Evolutionary conservation across 139 green algal genomes (phyloP), one percentile per base, ranked within the genome.

Genomic region (Desmodesmus armatus): DNA sequence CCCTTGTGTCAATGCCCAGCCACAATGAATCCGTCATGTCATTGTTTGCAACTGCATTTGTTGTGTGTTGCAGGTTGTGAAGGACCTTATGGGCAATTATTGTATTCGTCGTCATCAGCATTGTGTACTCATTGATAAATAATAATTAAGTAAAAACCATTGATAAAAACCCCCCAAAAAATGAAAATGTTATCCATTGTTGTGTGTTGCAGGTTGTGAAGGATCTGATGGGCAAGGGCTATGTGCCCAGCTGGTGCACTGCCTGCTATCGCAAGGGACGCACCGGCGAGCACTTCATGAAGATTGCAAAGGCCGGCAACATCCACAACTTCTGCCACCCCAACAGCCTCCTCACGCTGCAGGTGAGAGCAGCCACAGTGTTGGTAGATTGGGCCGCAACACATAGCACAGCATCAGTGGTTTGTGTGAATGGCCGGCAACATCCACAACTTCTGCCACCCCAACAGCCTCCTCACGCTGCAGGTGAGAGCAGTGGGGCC

Each of bases 301-400:
- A 95, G 84, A 95, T 95, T 78, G 92, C 91, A 62, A 95, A 94
- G 88, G 89, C 91, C 0, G 90, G 92, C 49, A 91, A 95, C 86
- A 95, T 95, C 89, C 92, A 95, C 91, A 91, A 94, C 89, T 95
- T 95, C 85, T 95, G 92, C 90, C 92, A 95, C 84, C 91, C 92
- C 83, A 95, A 95, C 90, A 89, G 67, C 21, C 84, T 95, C 80
- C 88, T 95, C 44, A 94, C 91, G 40, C 87, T 95, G 31, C 89
- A 94, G 86, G 89, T 88, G 51, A 17, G 84, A 5, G n/a, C n/a
- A n/a, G n/a, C n/a, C n/a, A n/a, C n/a, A n/a, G n/a, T n/a, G n/a
- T n/a, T n/a, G n/a, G n/a, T n/a, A n/a, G n/a, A n/a, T n/a, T n/a
- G n/a, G n/a, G n/a, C n/a, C n/a, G n/a, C n/a, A n/a, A n/a, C n/a